Evolutionary conservation across 1,284 basidiomycete genomes (phyloP), one percentile per base, ranked within the genome.

Genomic region (Cystobasidium slooffiae): DNA sequence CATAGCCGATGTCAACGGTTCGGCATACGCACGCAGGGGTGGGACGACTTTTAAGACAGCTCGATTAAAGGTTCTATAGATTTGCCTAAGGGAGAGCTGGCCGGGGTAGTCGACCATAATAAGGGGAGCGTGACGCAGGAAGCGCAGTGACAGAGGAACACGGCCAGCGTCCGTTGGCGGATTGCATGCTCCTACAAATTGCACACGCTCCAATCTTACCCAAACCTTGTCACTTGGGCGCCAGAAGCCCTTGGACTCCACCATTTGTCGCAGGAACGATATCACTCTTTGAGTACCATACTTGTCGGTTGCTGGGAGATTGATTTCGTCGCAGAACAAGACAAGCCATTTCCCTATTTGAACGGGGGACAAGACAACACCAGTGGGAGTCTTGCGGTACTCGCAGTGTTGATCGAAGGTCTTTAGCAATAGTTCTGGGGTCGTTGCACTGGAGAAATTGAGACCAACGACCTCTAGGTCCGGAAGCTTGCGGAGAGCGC

Each of bases 321-420:
- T 99, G 86, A 99, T 99, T 83, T 99, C 97, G 83, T 99, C 97
- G 83, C 97, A 99, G 85, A 99, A 99, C 18, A 99, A 90, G 44
- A 99, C 96, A 66, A 99, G 87, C 96, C 97, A 99, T 53, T 94
- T 90, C 12, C 97, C 96, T 76, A 98, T 95, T 82, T 98, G 95
- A 0, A 90, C 85, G 7, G 97, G 97, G 1, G 95, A 90, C 68
- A 99, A 88, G 51, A 98, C 88, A 51, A 97, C 91, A 18, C 97
- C 97, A 80, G 95, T 97, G 0, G 96, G 94, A 6, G 97, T 99
- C 84, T 99, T 98, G 76, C 94, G 88, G 82, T 97, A 98, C 84
- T 99, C 97, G 85, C 97, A 99, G 82, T 99, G 97, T 84, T 99
- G 97, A 83, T 99, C 97, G 81, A 99, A 99, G 1, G 96, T 99